A percentile compares a stretch with the other conserved stretches of the same genome.
Conservation (phyloP, 441 rosid genomes). For the Gossypium schwendimanii region DNA sequence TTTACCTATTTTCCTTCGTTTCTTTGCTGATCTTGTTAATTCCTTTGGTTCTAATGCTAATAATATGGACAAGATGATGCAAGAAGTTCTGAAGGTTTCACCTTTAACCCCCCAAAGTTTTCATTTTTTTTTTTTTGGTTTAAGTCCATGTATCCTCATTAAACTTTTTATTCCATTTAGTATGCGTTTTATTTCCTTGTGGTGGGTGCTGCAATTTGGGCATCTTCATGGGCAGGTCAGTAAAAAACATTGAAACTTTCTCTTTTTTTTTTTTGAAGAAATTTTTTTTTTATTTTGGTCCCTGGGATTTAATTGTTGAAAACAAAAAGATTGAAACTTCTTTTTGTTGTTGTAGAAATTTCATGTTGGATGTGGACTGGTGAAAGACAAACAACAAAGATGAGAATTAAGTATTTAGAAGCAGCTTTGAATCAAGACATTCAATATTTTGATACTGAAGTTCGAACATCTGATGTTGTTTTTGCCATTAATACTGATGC, state of each 20-base stretch:
- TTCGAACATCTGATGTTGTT: constrained; percentile 90
- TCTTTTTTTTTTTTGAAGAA: background rate
- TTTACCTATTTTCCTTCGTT: constrained; percentile 82
- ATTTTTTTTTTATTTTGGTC: background rate
- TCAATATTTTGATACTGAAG: constrained; percentile 89
- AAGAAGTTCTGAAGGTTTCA: constrained; percentile 86
- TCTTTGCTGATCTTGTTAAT: constrained; percentile 98
- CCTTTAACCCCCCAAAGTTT: background rate
- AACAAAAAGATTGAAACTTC: constrained; percentile 10
- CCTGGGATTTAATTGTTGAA: constrained; percentile 11
- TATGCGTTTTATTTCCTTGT: constrained; percentile 91
- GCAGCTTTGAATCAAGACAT: constrained; percentile 94
- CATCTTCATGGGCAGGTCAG: constrained; percentile 99
- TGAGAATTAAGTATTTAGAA: constrained; percentile 96
- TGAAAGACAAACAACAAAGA: constrained; percentile 93
- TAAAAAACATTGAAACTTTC: background rate
- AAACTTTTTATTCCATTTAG: constrained; percentile 25
- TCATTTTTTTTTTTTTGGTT: background rate
- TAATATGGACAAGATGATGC: constrained; percentile 87
- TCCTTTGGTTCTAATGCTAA: constrained; percentile 94
- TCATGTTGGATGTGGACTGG: constrained; percentile 99
- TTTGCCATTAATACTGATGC: constrained; percentile 90
- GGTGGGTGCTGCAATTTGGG: constrained; percentile 99
- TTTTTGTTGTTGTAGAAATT: constrained; percentile 47
- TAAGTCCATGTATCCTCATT: background rate